These are phyloP conservation scores for Phellopilus nigrolimitatus DNA, from an alignment of 1,284 basidiomycete genomes.

Conservation along the genomic window DNA sequence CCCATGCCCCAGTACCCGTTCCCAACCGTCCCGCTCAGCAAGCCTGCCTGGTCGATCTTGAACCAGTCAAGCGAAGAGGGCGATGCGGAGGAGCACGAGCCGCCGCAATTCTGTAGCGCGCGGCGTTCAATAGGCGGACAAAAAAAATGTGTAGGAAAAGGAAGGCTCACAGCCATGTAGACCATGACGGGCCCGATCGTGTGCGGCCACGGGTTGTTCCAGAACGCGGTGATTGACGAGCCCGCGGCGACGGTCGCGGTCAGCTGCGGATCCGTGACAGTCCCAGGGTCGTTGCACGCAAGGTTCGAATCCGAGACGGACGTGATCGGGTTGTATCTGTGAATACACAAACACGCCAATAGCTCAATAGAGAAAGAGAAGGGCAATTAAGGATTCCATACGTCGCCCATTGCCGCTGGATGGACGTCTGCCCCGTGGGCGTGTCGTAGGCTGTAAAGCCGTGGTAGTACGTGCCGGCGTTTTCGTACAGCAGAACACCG, in stretches of 20 bases:
- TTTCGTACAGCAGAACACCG: not conserved
- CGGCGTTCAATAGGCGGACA: not conserved
- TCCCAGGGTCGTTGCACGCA: constrained; percentile 56
- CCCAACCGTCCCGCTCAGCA: constrained; percentile 44
- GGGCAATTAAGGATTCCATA: constrained; percentile 34
- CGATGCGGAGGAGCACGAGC: constrained; percentile 32
- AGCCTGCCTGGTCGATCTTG: constrained; percentile 50
- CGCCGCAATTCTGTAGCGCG: constrained; percentile 29
- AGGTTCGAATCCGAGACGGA: constrained; percentile 41
- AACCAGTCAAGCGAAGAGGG: constrained; percentile 36
- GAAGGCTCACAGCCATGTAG: constrained; percentile 28
- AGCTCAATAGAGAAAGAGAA: not conserved
- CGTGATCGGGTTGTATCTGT: constrained; percentile 46
- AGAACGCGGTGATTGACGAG: constrained; percentile 49
- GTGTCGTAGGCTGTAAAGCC: constrained; percentile 34
- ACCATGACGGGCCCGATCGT: constrained; percentile 31
- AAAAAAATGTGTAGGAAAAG: not conserved
- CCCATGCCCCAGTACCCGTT: constrained; percentile 46
- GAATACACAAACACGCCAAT: constrained; percentile 15
- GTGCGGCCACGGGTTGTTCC: constrained; percentile 40
- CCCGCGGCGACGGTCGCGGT: constrained; percentile 48
- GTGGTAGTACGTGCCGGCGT: constrained; percentile 19
- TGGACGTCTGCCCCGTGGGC: constrained; percentile 47
- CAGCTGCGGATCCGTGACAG: constrained; percentile 42
- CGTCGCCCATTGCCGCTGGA: constrained; percentile 49